Evolutionary conservation across 768 basidiomycete genomes (phyloP), one percentile per base, ranked within the genome.

Genomic region (Trametes gibbosa): DNA sequence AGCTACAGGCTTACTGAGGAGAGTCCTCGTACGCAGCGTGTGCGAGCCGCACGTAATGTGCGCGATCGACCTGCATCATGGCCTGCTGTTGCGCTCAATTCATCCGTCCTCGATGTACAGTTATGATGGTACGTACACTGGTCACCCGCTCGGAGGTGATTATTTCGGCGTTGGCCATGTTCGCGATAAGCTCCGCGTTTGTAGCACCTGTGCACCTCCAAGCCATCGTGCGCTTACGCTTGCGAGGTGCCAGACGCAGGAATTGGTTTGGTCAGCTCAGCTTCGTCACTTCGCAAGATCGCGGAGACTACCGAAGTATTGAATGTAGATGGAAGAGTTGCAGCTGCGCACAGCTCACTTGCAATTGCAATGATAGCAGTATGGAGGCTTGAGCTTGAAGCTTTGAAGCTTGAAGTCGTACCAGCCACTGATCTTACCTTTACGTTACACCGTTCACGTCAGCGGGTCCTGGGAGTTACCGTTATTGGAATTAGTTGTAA

Each of bases 201-300:
- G 83, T 83, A 10, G 68, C 72, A 23, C 92, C 93, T 41, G 76
- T 81, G 69, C 87, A 89, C 29, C 81, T 79, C 93, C 92, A 95
- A 39, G 92, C 92, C 92, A 95, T 94, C 32, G 43, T 64, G 51
- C 50, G 16, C n/a, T 65, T 39, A 57, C 27, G 32, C n/a, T 65
- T 68, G 66, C 29, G 5, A 34, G 59, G 23, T 37, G 13, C 17
- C 13, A 39, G 10, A 39, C 37, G 10, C 4, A 5, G 37, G 16
- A 39, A 39, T 3, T 13, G 17, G 17, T 39, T 17, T 14, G 16
- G 16, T 14, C 13, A 17, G 13, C 37, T 32, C 29, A 32, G 29
- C 29, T 32, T 32, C 10, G 29, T 32, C n/a, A n/a, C n/a, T n/a
- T n/a, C n/a, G n/a, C n/a, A n/a, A n/a, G n/a, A n/a, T n/a, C n/a